Evolutionary conservation across 257 asterid genomes (phyloP).

Genomic region (Gardenia jasminoides): DNA sequence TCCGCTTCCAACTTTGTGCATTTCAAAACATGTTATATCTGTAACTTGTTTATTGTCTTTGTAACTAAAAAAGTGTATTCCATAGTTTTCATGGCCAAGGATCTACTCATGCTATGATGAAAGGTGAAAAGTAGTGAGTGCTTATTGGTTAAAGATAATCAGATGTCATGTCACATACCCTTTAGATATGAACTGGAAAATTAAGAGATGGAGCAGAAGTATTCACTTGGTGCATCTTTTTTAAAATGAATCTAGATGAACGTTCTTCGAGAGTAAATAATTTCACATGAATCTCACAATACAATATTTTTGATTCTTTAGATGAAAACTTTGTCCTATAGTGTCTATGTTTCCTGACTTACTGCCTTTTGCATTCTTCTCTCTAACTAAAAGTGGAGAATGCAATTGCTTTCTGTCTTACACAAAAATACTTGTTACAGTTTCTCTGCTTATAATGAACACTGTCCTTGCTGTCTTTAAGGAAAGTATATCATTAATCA

Average conservation of each 20-base stretch:
- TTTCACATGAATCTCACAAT: not conserved
- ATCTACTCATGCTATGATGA: not conserved
- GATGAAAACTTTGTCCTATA: not conserved
- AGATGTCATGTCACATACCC: not conserved
- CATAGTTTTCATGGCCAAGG: not conserved
- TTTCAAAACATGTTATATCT: conserved; percentile 6
- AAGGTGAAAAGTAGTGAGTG: not conserved
- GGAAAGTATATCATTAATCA: not conserved
- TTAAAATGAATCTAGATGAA: not conserved
- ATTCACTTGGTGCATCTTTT: not conserved
- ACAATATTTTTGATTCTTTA: not conserved
- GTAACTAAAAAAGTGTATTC: not conserved
- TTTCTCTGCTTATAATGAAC: too few species aligned
- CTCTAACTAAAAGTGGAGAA: not conserved
- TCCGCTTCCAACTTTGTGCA: conserved; percentile 18
- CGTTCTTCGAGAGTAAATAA: not conserved
- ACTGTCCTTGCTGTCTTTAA: not conserved
- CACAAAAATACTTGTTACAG: not conserved
- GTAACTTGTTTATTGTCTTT: not conserved
- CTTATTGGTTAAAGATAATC: not conserved
- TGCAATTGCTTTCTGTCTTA: not conserved
- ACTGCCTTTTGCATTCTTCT: not conserved
- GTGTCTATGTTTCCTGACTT: not conserved
- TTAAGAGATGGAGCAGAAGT: not conserved
- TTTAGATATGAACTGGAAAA: not conserved